phyloP scores from a whole-genome alignment of 2,329 filamentous ascomycete genomes.

The Bipolaris zeicola region DNA sequence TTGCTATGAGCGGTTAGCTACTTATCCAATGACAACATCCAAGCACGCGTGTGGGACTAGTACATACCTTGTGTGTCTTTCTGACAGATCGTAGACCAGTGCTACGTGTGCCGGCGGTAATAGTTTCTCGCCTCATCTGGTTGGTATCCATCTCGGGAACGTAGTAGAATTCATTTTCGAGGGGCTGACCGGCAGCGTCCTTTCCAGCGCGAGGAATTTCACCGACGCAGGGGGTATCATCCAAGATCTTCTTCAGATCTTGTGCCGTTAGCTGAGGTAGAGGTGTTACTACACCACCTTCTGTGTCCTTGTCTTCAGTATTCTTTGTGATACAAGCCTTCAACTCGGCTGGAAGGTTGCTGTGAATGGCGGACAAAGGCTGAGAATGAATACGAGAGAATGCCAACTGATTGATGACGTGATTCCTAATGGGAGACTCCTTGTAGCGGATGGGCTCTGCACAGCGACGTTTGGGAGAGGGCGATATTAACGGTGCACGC shows the following conservation, averaged over 20 bases:
- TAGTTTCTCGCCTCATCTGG: slow-evolving; percentile 75
- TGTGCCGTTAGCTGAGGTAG: slow-evolving; percentile 38
- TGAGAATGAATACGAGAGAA: slow-evolving; percentile 92
- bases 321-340: slow-evolving; percentile 43
- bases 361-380: slow-evolving; percentile 86
- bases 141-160: slow-evolving; percentile 85
- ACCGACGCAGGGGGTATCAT: slow-evolving; percentile 78
- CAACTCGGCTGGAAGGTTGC: slow-evolving; percentile 74
- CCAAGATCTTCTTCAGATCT: slow-evolving; percentile 73
- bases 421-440: slow-evolving; percentile 69
- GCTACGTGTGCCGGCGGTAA: slow-evolving; percentile 84
- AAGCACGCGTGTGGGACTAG: not conserved
- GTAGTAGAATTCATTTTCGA: slow-evolving; percentile 98
- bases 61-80: slow-evolving; percentile 92
- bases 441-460: slow-evolving; percentile 39
- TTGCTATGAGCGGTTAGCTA: slow-evolving; percentile 58
- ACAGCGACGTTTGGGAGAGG: slow-evolving; percentile 39
- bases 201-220: slow-evolving; percentile 91
- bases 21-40: not conserved
- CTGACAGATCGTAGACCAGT: slow-evolving; percentile 87
- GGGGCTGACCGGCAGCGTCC: slow-evolving; percentile 88
- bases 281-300: slow-evolving; percentile 26
- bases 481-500: slow-evolving; percentile 34
- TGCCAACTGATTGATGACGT: slow-evolving; percentile 92
- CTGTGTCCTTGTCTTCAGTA: slow-evolving; percentile 27